Evolutionary conservation across 495 filamentous ascomycete genomes (phyloP), one percentile per base, ranked within the genome.

Genomic region (Hyaloscypha hepaticicola): DNA sequence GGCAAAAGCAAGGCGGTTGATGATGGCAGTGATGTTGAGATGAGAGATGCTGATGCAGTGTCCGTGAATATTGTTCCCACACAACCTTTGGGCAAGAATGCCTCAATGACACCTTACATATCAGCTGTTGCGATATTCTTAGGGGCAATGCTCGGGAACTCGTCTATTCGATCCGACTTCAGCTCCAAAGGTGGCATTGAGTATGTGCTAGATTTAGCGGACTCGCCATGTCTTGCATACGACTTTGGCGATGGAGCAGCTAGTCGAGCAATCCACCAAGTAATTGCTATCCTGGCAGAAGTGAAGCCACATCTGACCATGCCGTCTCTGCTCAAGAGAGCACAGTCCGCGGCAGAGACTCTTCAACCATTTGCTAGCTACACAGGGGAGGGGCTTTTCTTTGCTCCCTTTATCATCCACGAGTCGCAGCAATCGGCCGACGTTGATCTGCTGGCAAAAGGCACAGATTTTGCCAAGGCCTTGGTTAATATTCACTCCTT

Each of bases 281-380:
- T 95, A n/a, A 77, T 96, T 19, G 86, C 93, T 64, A 82, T 88
- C 66, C 82, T 96, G 62, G 85, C 92, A 34, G 96, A 98, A 72
- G 85, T 86, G 19, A 93, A 90, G 69, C 88, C 94, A 22, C 87
- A 95, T 71, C 77, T 94, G 9, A 87, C 92, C 2, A 77, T 98
- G 14, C 92, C 92, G 0, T 91, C 91, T 9, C 75, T 97, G 27
- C 75, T 97, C 25, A 83, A 86, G 63, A 85, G 91, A 51, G 83
- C 88, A 9, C 90, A 96, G 67, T 75, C 73, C 28, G 85, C 87
- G 24, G 77, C 93, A 34, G 82, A 91, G 67, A 81, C 77, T 49
- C 80, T 97, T 16, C 76, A 84, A 61, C 85, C 87, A 8, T 82
- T 97, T 57, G 66, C 60, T 3, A 53, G 45, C 25, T 62, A 75